Base-by-base conservation (phyloP, 2,329 filamentous ascomycete species). In the Hymenoscyphus fraxineus region DNA sequence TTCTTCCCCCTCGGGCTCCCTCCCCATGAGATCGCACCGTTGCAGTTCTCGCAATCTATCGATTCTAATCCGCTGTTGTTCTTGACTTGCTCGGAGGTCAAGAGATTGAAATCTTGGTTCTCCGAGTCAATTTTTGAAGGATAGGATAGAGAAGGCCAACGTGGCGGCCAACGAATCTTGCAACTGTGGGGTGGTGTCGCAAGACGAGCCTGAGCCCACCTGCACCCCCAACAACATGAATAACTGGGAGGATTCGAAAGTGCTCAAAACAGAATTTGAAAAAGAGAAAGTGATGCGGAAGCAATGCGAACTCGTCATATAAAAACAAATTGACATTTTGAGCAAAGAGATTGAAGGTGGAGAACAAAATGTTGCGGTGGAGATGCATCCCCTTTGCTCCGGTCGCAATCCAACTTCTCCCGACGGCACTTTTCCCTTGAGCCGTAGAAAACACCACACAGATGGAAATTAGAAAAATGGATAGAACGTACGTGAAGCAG, bases 341-440 rank as follows among this genome's bases (percentile, higher is more conserved):
- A 35, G 15, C 55, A 35, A 16, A 40, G 59, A 32, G 15, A 44
- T 41, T 35, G 41, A 31, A 44, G 58, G 40, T 35, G 32, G 32
- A 35, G 32, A 19, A 32, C 31, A 6, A 31, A 40, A 13, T 31
- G 41, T 56, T 15, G 15, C 5, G 58, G 22, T 57, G 60, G n/a
- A 9, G 31, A 35, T 38, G 9, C 19, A 51, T 27, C 19, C 61
- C 3, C 13, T 32, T 54, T 40, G 16, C 44, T 22, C 31, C 63
- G 63, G 63, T 65, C 63, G 63, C 63, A 65, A 65, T 65, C 60
- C 32, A 32, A 58, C 31, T 27, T 27, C 22, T 40, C 15, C 64
- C 27, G 60, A 66, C 59, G 62, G 54, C 59, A 66, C 64, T 68
- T 70, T 70, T 41, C 57, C 64, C 19, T 39, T 38, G 57, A 60